phyloP scores from a whole-genome alignment of 2,329 filamentous ascomycete genomes.

The Lecanosticta acicola region DNA sequence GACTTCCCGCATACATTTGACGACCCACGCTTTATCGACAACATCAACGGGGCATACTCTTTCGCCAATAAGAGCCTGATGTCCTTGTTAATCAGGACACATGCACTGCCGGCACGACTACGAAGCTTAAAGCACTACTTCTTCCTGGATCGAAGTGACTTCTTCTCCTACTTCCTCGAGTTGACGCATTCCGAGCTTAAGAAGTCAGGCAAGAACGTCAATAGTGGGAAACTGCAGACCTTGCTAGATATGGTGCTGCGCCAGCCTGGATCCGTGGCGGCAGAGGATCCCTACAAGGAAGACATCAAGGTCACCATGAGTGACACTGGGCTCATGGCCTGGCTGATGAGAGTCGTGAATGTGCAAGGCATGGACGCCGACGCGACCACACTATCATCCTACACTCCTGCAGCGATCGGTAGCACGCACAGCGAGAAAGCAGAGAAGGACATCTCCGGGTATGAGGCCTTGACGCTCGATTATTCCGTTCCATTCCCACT shows the following conservation, averaged over 20 bases:
- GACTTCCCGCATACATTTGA: constrained; percentile 92
- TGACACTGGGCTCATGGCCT: constrained; percentile 84
- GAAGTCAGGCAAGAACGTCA: constrained; percentile 82
- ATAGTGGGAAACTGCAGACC: constrained; percentile 88
- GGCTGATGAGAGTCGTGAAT: constrained; percentile 91
- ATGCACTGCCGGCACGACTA: constrained; percentile 79
- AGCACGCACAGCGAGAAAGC: constrained; percentile 59
- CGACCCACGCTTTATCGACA: constrained; percentile 85
- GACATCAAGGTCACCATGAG: constrained; percentile 98
- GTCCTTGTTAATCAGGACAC: constrained; percentile 83
- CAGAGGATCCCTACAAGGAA: constrained; percentile 94
- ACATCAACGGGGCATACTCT: constrained; percentile 90
- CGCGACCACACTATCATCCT: constrained; percentile 49
- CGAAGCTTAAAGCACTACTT: constrained; percentile 97
- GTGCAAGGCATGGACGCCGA: constrained; percentile 83
- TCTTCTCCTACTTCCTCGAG: constrained; percentile 96
- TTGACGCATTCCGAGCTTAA: constrained; percentile 75
- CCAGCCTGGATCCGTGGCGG: constrained; percentile 91
- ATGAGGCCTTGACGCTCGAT: constrained; percentile 88
- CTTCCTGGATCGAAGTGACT: constrained; percentile 95
- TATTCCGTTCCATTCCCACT: constrained; percentile 93
- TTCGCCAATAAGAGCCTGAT: constrained; percentile 92
- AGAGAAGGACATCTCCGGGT: constrained; percentile 82
- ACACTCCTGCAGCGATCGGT: constrained; percentile 63
- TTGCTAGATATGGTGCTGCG: constrained; percentile 91